Base-by-base conservation (phyloP, 257 asterid species). In the Forsythia suspensa region DNA sequence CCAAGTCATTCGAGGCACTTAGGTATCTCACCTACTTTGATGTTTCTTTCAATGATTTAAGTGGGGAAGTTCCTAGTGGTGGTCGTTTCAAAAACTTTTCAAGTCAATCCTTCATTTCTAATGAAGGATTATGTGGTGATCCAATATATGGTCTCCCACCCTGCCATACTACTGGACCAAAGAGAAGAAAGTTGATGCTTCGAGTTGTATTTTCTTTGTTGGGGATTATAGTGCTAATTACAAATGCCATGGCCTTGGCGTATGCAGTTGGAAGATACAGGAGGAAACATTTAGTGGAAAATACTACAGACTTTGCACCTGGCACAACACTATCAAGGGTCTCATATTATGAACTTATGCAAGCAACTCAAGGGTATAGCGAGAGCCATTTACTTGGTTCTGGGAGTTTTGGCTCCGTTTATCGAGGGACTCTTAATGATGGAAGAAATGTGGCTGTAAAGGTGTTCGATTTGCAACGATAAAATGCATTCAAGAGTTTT, bases 1-100 rank as follows among this genome's bases (percentile, higher is more conserved):
- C 80, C 13, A 80, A 68, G n/a, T 69, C 83, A 8, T 42, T 80
- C 8, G 80, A 75, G 24, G 43, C 44, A 20, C 76, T 80, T 10
- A 11, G 4, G 57, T 41, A 38, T 74, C 76, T 71, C 39, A 43
- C 21, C 2, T 21, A 75, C 57, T 24, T 82, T 0, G 34, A 75
- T 40, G 34, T 76, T 12, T 71, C 81, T 38, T 74, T 57, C 34
- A 29, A 29, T 29, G 34, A 29, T 29, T 29, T 29, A 29, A 29
- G 34, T 29, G 34, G 34, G 0, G 34, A 29, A 29, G 34, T 29
- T 29, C 34, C 34, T 29, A 29, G 1, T 29, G 34, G 34, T 29
- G 34, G 34, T 29, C 34, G 34, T 29, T 29, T 29, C 34, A 29
- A 29, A 29, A 29, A 29, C 34, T 29, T 29, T 29, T 29, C 34